phyloP scores from a whole-genome alignment of 352 stramenopile species.

The Phytophthora capsici region DNA sequence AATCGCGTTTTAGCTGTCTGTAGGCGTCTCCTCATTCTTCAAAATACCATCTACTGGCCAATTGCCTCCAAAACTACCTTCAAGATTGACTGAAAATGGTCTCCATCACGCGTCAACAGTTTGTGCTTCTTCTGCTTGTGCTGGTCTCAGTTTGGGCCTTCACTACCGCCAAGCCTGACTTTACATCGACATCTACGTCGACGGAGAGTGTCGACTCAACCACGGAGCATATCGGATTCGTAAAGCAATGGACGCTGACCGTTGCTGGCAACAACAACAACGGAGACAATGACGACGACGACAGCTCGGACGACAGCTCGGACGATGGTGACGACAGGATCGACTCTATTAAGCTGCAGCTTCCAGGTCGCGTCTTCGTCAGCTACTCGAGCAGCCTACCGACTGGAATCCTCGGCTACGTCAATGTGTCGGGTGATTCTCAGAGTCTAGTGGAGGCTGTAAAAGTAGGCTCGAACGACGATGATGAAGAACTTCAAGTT shows the following conservation, averaged over 20 bases:
- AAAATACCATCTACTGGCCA: conserved; percentile 21
- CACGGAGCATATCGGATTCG: conserved; percentile 23
- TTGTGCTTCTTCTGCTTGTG: conserved; percentile 5
- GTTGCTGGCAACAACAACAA: conserved; percentile 16
- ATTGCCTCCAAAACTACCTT: not conserved
- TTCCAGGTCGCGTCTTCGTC: conserved; percentile 34
- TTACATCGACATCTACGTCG: conserved; percentile 25
- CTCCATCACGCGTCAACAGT: not conserved
- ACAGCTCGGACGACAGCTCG: conserved; percentile 23
- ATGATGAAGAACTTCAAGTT: conserved; percentile 34
- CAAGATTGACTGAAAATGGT: conserved; percentile 7
- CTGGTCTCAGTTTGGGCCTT: not conserved
- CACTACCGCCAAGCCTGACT: conserved; percentile 23
- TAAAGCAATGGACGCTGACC: conserved; percentile 39
- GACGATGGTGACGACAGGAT: conserved; percentile 32
- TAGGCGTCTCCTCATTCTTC: conserved; percentile 20
- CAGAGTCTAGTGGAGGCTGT: conserved; percentile 26
- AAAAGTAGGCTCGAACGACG: conserved; percentile 20
- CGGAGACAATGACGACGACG: conserved; percentile 19
- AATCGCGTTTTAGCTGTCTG: too few relatives aligned
- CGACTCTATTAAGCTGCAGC: conserved; percentile 33
- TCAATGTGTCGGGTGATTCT: conserved; percentile 37
- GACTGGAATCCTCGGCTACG: conserved; percentile 33
- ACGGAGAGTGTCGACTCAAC: conserved; percentile 23
- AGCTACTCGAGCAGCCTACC: conserved; percentile 27